Conservation (phyloP, 345 rosid genomes). For the Dovyalis caffra region DNA sequence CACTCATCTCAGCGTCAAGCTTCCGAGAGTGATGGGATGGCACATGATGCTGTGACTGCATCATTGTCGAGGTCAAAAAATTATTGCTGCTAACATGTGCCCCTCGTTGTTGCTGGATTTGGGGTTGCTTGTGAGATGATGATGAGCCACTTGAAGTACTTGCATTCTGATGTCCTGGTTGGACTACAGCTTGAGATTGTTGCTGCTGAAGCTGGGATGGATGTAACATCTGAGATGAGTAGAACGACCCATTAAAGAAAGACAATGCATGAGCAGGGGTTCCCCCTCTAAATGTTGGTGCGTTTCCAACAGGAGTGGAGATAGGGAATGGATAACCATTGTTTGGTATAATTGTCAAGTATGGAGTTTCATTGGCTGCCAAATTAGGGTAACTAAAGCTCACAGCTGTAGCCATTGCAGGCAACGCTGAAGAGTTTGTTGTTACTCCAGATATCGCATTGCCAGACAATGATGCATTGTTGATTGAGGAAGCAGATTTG, state of each 20-base stretch:
- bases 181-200: slow-evolving; percentile 21
- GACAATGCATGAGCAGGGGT: slow-evolving; percentile 43
- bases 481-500: slow-evolving; percentile 26
- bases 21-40: slow-evolving; percentile 35
- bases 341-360: slow-evolving; percentile 44
- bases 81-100: slow-evolving; percentile 23
- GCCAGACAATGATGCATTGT: slow-evolving; percentile 26
- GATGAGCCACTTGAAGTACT: slow-evolving; percentile 42
- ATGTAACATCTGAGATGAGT: slow-evolving; percentile 52
- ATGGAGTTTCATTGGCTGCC: slow-evolving; percentile 42
- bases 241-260: slow-evolving; percentile 45
- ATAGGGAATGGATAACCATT: slow-evolving; percentile 43
- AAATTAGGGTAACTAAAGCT: slow-evolving; percentile 46
- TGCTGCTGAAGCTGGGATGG: slow-evolving; percentile 49
- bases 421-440: slow-evolving; percentile 21
- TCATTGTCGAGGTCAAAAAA: slow-evolving; percentile 23
- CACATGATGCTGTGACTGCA: slow-evolving; percentile 33
- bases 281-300: slow-evolving; percentile 34
- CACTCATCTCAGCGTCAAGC: slow-evolving; percentile 35
- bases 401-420: slow-evolving; percentile 30
- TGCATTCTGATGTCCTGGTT: slow-evolving; percentile 33
- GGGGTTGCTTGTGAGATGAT: slow-evolving; percentile 45
- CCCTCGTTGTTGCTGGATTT: slow-evolving; percentile 25
- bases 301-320: slow-evolving; percentile 23
- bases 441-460: slow-evolving; percentile 26